Evolutionary conservation across 1,139 yeast species (phyloP), one percentile per base, ranked within the genome.

Genomic region (Yamadazyma dendronema): DNA sequence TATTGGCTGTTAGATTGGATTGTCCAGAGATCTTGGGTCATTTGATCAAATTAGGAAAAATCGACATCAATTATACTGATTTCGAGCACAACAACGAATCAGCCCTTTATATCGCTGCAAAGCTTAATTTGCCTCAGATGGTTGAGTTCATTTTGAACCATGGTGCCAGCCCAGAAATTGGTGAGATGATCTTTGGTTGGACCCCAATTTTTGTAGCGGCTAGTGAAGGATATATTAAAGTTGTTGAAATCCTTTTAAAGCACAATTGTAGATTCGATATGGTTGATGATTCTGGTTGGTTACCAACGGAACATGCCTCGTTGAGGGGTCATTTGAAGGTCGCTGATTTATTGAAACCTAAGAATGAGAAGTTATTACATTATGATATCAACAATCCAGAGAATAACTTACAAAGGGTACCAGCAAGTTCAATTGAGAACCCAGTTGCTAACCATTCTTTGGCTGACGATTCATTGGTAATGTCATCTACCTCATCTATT

Each of bases 301-400:
- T 90, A 17, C 96, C 97, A 7, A 81, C 88, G 81, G 98, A 92
- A 53, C 97, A 92, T 59, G 97, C 97, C 0, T 83, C 88, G 39
- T 68, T 92, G 35, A 74, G 97, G 50, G 98, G 98, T 8, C 96
- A 89, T 58, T 65, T 90, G 43, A 72, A 67, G 2, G 77, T 87
- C 17, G 82, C 95, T 2, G 79, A 78, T 36, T 51, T 79, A 49
- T 64, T 88, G 39, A 65, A 64, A 37, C 86, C 87, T 1, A 39
- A 40, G 1, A 59, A 69, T 42, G 56, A 57, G 19, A 50, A 52
- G 26, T 38, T 71, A 25, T 59, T 71, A 32, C 50, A 66, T 15
- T 69, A 65, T 46, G 74, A 71, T 49, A 62, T 62, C 33, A 65
- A 65, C 38, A 59, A 65, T 40, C 67, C 67, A 1, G 62, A 61